A percentile compares a stretch with the other conserved stretches of the same genome.
These are phyloP conservation scores for Aureobasidium sp. DNA, from an alignment of 2,329 filamentous ascomycete species.

Conservation along the genomic window DNA sequence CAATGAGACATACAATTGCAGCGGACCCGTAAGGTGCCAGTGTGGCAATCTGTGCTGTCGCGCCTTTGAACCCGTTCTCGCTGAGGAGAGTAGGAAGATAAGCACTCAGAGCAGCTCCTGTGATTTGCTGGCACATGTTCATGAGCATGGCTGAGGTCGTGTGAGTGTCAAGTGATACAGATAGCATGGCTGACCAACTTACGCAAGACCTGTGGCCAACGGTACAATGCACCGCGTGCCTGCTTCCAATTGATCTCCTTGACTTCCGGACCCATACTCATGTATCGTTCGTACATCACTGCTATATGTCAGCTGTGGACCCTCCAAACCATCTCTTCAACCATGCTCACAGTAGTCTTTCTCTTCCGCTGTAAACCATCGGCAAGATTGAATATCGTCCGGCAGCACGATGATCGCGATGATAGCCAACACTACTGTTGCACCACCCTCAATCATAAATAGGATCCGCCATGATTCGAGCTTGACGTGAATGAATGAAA, in stretches of 20 bases:
- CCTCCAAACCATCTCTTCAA: not conserved
- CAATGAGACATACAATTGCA: slow-evolving; percentile 7
- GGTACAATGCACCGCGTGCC: slow-evolving; percentile 17
- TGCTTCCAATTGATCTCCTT: slow-evolving; percentile 19
- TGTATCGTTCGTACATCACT: slow-evolving; percentile 18
- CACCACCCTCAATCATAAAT: slow-evolving; percentile 28
- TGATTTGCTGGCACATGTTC: slow-evolving; percentile 18
- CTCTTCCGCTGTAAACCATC: slow-evolving; percentile 1
- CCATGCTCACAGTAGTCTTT: slow-evolving; percentile 14
- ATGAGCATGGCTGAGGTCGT: slow-evolving; percentile 16
- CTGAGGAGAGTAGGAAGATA: slow-evolving; percentile 16
- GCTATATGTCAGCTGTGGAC: not conserved
- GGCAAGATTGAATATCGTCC: slow-evolving; percentile 9
- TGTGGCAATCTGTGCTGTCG: slow-evolving; percentile 17
- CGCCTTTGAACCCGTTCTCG: slow-evolving; percentile 17
- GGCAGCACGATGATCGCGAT: slow-evolving; percentile 24
- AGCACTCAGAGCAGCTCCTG: slow-evolving; percentile 16
- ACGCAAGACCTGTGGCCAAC: slow-evolving; percentile 18
- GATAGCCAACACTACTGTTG: slow-evolving; percentile 25
- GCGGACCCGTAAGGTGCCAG: slow-evolving; percentile 15
- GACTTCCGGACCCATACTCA: slow-evolving; percentile 16
- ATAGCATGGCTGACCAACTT: not conserved
- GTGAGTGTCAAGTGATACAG: not conserved
- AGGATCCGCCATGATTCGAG: slow-evolving; percentile 19
- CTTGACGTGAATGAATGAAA: slow-evolving; percentile 16